Evolutionary conservation across 371 early-diverging fungal genomes (phyloP), one percentile per base, ranked within the genome.

Genomic region (Phascolomyces articulosus): DNA sequence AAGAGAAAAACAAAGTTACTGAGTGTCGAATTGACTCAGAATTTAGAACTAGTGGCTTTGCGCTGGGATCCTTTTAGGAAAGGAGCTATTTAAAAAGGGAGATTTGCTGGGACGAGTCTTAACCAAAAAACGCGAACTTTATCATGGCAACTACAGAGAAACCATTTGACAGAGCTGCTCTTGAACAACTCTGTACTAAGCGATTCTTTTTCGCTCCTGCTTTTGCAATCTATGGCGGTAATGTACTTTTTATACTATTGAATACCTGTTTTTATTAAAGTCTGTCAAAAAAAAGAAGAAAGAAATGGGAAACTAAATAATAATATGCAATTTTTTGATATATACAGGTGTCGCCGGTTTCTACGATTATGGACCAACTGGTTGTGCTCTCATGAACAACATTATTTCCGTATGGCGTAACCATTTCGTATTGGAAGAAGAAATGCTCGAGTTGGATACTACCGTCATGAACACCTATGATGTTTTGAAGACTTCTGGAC

Each of bases 401-500:
- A 88, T 99, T 74, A 82, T 98, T 70, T 74, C 85, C 55, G 67
- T 91, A 31, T 99, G 98, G 98, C 89, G 99, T 70, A 91, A 92
- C 77, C 96, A 96, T 81, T 99, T 99, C 84, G 93, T 99, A 9
- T 83, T 98, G 34, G 99, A 99, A 76, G 99, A 99, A 83, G 95
- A 97, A 70, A 97, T 99, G 97, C 93, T 97, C 23, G 99, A 99
- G 82, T 85, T 99, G 34, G 99, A 99, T 71, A 93, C 97, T 65
- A 91, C 97, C 55, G 97, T 98, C 79, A 90, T 99, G 82, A 98
- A 99, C 26, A 99, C 99, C 7, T 89, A 96, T 65, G 93, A 95
- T 44, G 99, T 99, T 31, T 84, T 99, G 44, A 98, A 99, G 86
- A 96, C 98, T 24, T 98, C 98, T 44, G 99, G 99, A 54, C 99